A percentile compares a stretch with the other conserved stretches of the same genome.
Conservation (phyloP, 2,329 filamentous ascomycete genomes). For the Epichloe brachyelytri region DNA sequence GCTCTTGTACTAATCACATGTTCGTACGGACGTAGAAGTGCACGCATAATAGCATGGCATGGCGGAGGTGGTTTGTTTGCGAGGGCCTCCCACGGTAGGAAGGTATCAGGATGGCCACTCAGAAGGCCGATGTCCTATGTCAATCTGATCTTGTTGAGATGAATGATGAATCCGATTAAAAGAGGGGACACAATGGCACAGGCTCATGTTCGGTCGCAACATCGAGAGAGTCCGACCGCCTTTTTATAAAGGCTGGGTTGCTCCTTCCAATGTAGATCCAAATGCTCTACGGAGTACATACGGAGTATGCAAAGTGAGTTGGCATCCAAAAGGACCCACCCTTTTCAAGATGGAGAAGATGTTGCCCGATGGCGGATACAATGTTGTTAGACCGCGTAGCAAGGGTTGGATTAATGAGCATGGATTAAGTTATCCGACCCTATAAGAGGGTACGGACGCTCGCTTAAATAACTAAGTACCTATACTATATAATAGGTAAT, state of each 20-base stretch:
- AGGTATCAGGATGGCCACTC: neutral
- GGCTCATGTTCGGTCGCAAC: neutral
- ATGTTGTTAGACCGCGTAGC: too few species aligned
- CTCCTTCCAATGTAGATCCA: slow-evolving; percentile 1
- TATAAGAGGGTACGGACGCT: too few species aligned
- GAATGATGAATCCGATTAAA: too few species aligned
- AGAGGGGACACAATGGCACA: neutral
- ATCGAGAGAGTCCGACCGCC: slow-evolving; percentile 1
- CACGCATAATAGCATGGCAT: neutral
- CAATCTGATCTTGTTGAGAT: neutral
- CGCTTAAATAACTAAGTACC: too few species aligned
- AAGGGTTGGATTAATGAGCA: too few species aligned
- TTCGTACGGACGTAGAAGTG: neutral
- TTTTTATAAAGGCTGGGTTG: slow-evolving; percentile 6
- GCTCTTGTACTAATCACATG: neutral
- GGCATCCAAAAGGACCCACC: slow-evolving; percentile 6
- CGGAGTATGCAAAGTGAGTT: slow-evolving; percentile 8
- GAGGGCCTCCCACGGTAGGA: neutral
- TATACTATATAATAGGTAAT: too few species aligned
- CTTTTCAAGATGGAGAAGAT: neutral
- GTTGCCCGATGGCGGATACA: too few species aligned
- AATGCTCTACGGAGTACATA: neutral
- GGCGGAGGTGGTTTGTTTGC: neutral
- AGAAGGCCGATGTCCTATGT: neutral
- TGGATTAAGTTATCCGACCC: too few species aligned